These are phyloP conservation scores for Nidularia pulvinata DNA, from an alignment of 768 basidiomycete genomes.

Conservation along the genomic window DNA sequence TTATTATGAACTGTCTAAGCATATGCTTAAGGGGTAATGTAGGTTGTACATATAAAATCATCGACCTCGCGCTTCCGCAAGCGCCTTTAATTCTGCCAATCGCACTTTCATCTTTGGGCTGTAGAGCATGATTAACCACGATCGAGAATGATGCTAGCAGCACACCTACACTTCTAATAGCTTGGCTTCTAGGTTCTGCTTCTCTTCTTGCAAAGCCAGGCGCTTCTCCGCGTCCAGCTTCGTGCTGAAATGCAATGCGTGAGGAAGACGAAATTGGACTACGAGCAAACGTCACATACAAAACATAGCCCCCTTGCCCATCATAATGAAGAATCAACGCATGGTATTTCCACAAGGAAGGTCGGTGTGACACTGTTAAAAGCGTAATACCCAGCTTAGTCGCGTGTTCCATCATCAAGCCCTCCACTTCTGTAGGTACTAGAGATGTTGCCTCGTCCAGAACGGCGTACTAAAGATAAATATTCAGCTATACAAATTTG, in stretches of 20 bases:
- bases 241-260: slow-evolving; percentile 48
- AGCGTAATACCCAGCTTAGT: slow-evolving; percentile 88
- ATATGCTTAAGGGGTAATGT: neutral
- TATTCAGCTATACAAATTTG: neutral
- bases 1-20: too few relatives aligned
- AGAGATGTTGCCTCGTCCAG: slow-evolving; percentile 96
- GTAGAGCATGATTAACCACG: slow-evolving; percentile 4
- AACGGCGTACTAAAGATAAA: slow-evolving; percentile 76
- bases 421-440: slow-evolving; percentile 92
- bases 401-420: slow-evolving; percentile 93
- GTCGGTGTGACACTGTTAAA: slow-evolving; percentile 93
- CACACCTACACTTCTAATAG: slow-evolving; percentile 79
- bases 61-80: slow-evolving; percentile 13
- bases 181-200: slow-evolving; percentile 84
- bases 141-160: neutral
- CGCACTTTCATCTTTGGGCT: slow-evolving; percentile 84
- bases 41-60: neutral
- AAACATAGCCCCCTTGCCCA: slow-evolving; percentile 94
- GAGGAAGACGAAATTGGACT: neutral
- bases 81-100: slow-evolving; percentile 60
- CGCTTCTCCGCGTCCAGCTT: slow-evolving; percentile 89
- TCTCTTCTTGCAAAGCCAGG: slow-evolving; percentile 92
- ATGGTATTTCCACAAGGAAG: slow-evolving; percentile 93
- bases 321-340: slow-evolving; percentile 89
- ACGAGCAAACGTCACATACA: slow-evolving; percentile 50